Percentiles rank a stretch among this genome's conserved stretches.
Conservation (phyloP, 1,284 basidiomycete genomes). For the Microbotryum lychnidis-dioicae region DNA sequence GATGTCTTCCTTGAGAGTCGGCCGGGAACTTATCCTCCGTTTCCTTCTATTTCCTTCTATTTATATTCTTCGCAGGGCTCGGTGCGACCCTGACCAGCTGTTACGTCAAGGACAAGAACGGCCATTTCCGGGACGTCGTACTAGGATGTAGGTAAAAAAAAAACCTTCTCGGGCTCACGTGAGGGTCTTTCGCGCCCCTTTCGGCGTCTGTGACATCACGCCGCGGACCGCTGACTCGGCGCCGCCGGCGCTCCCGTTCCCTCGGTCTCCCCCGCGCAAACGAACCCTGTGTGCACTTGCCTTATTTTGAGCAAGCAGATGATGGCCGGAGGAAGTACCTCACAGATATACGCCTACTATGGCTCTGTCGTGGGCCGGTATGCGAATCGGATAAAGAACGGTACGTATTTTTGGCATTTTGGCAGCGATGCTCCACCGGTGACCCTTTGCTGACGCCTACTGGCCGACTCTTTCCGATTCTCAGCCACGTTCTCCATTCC, state of each 20-base stretch:
- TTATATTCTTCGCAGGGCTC: constrained; percentile 22
- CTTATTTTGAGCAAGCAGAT: constrained; percentile 27
- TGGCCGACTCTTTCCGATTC: constrained; percentile 26
- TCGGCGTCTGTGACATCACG: background rate
- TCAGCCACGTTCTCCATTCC: constrained; percentile 22
- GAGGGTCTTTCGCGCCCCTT: too few species aligned
- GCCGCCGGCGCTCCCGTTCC: too few species aligned
- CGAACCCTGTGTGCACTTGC: background rate
- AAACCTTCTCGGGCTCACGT: too few species aligned
- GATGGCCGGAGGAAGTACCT: constrained; percentile 38
- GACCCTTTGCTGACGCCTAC: constrained; percentile 19
- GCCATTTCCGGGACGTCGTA: constrained; percentile 32
- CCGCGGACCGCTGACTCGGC: too few species aligned
- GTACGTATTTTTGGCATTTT: constrained; percentile 12
- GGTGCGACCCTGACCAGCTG: constrained; percentile 35
- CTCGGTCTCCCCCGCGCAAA: too few species aligned
- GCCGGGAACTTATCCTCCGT: constrained; percentile 3
- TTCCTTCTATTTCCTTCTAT: too few species aligned
- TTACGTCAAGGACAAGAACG: constrained; percentile 35
- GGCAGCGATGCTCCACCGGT: background rate
- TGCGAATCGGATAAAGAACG: constrained; percentile 27
- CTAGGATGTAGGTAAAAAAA: constrained; percentile 9
- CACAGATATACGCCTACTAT: constrained; percentile 37
- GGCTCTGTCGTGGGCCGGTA: constrained; percentile 28
- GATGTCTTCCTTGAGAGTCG: too few species aligned